Evolutionary conservation across 2,329 filamentous ascomycete species (phyloP).

Genomic region (Clonostachys chloroleuca): DNA sequence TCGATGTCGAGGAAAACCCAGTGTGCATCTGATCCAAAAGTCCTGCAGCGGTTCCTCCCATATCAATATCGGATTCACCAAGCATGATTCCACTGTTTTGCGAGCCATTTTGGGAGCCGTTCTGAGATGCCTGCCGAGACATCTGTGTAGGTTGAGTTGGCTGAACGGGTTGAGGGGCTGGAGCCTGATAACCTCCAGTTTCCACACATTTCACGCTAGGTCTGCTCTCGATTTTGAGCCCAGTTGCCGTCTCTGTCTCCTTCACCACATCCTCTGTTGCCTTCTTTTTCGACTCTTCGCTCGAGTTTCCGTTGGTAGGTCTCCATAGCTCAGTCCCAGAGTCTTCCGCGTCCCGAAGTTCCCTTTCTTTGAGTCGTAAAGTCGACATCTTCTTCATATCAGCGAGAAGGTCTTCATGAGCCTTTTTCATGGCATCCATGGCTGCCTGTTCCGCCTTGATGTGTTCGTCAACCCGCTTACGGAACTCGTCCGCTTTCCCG

Average conservation of each 20-base stretch:
- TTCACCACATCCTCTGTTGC: slow-evolving; percentile 69
- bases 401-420: slow-evolving; percentile 71
- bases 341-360: slow-evolving; percentile 64
- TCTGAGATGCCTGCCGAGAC: slow-evolving; percentile 49
- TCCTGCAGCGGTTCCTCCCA: slow-evolving; percentile 59
- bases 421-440: slow-evolving; percentile 77
- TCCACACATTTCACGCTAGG: slow-evolving; percentile 67
- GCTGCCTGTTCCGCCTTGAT: slow-evolving; percentile 72
- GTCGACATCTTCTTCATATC: slow-evolving; percentile 68
- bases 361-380: slow-evolving; percentile 70
- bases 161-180: slow-evolving; percentile 37
- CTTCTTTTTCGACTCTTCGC: slow-evolving; percentile 34
- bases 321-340: slow-evolving; percentile 58
- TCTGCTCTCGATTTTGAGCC: slow-evolving; percentile 60
- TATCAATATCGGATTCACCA: slow-evolving; percentile 59
- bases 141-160: slow-evolving; percentile 20
- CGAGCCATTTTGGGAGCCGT: slow-evolving; percentile 36
- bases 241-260: slow-evolving; percentile 68
- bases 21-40: slow-evolving; percentile 67
- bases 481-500: slow-evolving; percentile 80
- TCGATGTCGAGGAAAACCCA: slow-evolving; percentile 54
- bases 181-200: slow-evolving; percentile 71
- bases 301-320: slow-evolving; percentile 34
- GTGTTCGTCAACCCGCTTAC: slow-evolving; percentile 69
- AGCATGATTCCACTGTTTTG: slow-evolving; percentile 51